Evolutionary conservation across 352 stramenopile species (phyloP).

Genomic region (Phytopythium litorale): DNA sequence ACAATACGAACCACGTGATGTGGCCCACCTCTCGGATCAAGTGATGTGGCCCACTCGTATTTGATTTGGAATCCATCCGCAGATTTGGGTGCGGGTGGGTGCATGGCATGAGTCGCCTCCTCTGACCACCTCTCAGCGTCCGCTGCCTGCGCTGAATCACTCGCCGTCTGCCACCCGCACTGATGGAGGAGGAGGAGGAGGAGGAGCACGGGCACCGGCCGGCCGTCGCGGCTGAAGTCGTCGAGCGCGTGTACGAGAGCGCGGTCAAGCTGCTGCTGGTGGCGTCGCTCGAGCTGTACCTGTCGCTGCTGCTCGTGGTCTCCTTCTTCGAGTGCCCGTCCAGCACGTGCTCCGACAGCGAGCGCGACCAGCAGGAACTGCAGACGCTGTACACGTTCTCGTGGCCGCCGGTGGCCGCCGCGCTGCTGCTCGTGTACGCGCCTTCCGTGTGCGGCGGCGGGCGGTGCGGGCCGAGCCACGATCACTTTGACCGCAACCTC

Average conservation of each 20-base stretch:
- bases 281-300: slow-evolving; percentile 44
- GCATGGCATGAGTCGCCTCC: background rate
- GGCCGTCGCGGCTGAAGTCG: background rate
- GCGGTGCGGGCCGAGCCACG: slow-evolving; percentile 25
- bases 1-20: background rate
- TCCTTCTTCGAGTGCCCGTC: slow-evolving; percentile 50
- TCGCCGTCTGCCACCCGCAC: background rate
- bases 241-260: slow-evolving; percentile 14
- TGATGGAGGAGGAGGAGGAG: background rate
- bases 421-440: slow-evolving; percentile 31
- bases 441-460: slow-evolving; percentile 26
- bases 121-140: background rate
- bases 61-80: background rate
- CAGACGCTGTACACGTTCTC: slow-evolving; percentile 45
- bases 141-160: background rate
- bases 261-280: slow-evolving; percentile 43
- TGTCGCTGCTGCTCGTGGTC: slow-evolving; percentile 48
- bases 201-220: background rate
- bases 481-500: slow-evolving; percentile 53
- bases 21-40: background rate
- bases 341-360: slow-evolving; percentile 7
- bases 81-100: background rate
- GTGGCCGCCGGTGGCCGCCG: slow-evolving; percentile 40
- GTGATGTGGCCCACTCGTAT: no score
- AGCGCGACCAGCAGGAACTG: slow-evolving; percentile 45